phyloP scores from a whole-genome alignment of 139 green algal genomes.

The Chlorella sp. region DNA sequence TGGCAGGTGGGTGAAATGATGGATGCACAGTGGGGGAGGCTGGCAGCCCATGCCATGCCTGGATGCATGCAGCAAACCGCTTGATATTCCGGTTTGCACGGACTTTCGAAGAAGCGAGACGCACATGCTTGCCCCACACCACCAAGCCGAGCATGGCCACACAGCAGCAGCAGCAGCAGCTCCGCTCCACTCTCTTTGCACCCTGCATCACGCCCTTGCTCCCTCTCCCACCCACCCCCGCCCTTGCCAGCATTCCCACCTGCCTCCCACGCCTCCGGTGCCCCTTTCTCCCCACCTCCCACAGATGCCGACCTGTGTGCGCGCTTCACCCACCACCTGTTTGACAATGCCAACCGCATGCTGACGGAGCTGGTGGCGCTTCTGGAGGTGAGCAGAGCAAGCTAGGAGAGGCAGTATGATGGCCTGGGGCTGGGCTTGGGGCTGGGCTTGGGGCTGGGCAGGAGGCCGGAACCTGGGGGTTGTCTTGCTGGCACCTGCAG shows the following conservation, averaged over 20 bases:
- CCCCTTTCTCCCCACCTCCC: not conserved
- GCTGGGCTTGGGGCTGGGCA: no score
- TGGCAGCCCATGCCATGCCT: not conserved
- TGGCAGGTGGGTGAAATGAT: conserved; percentile 3
- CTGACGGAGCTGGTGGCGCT: conserved; percentile 81
- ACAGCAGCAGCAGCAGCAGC: not conserved
- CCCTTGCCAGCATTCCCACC: not conserved
- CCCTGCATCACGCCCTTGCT: not conserved
- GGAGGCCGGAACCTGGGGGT: no score
- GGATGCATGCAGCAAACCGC: not conserved
- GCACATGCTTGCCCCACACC: no score
- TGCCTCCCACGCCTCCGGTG: not conserved
- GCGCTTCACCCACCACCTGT: conserved; percentile 86
- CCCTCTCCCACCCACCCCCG: not conserved
- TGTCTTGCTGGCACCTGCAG: not conserved
- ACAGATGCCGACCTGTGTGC: conserved; percentile 41
- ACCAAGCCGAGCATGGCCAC: not conserved
- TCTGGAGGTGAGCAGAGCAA: conserved; percentile 42
- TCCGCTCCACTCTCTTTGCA: not conserved
- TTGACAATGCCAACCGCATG: conserved; percentile 88
- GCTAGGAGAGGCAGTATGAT: no score
- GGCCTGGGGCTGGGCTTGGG: no score
- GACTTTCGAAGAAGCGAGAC: no score
- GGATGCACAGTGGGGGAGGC: not conserved
- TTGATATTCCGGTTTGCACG: no score